phyloP scores from a whole-genome alignment of 805 yeast species.

The Starmerella floricola region DNA sequence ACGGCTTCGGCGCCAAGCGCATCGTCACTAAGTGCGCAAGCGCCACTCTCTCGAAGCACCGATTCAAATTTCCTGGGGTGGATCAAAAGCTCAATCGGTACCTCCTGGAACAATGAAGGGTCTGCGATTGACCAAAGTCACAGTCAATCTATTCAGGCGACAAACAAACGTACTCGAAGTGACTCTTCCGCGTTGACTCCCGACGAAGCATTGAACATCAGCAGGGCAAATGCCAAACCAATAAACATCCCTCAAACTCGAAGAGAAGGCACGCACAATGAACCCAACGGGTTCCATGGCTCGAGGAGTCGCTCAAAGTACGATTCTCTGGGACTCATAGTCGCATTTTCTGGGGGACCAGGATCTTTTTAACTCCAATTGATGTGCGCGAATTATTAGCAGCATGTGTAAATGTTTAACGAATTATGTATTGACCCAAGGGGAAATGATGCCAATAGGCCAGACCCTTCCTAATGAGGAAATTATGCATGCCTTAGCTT shows the following conservation, averaged over 20 bases:
- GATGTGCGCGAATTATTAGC: background rate
- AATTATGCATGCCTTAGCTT: too few species aligned
- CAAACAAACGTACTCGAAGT: too few species aligned
- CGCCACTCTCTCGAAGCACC: too few species aligned
- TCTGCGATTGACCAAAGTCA: too few species aligned
- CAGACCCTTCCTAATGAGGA: too few species aligned
- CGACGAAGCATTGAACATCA: conserved; percentile 31
- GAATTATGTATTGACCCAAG: too few species aligned
- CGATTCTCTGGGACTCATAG: conserved; percentile 29
- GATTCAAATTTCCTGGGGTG: too few species aligned
- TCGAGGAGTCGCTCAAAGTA: conserved; percentile 18
- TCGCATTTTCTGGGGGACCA: conserved; percentile 32
- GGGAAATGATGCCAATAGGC: too few species aligned
- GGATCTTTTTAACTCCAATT: conserved; percentile 19
- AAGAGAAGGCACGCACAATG: background rate
- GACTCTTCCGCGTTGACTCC: conserved; percentile 25
- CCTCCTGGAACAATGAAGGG: too few species aligned
- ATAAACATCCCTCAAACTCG: conserved; percentile 4
- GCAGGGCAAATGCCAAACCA: conserved; percentile 25
- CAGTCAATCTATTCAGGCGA: too few species aligned
- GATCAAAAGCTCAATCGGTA: too few species aligned
- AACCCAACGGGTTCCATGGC: background rate
- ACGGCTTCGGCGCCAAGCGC: conserved; percentile 14
- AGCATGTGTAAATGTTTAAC: too few species aligned
- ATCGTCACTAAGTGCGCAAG: conserved; percentile 2